phyloP scores from a whole-genome alignment of 257 asterid species.

The Petunia secreta region DNA sequence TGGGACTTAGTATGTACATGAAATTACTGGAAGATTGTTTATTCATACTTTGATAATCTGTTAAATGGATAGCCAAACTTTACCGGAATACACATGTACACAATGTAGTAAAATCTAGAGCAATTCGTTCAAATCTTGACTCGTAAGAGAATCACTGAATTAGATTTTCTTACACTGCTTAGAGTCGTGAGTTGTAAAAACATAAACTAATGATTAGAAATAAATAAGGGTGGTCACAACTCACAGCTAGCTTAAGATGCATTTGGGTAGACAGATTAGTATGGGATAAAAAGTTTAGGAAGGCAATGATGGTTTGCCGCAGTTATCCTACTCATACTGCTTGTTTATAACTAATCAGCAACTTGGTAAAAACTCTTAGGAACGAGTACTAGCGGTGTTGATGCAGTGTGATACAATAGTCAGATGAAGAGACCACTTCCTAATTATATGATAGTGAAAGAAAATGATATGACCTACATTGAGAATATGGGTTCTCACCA shows the following conservation, averaged over 20 bases:
- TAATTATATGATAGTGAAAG: not conserved
- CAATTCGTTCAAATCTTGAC: constrained; percentile 1
- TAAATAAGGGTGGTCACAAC: not conserved
- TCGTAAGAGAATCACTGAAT: not conserved
- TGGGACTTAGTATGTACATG: constrained; percentile 4
- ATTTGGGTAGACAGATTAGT: not conserved
- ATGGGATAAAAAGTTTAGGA: not conserved
- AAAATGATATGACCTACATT: not conserved
- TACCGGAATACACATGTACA: not conserved
- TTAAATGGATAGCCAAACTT: not conserved
- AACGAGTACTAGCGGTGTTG: not conserved
- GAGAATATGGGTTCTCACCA: not conserved
- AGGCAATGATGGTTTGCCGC: not conserved
- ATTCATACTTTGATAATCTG: not conserved
- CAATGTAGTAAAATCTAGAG: not conserved
- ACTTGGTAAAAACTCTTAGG: not conserved
- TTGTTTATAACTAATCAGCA: not conserved
- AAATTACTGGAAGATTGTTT: not conserved
- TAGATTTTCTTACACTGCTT: not conserved
- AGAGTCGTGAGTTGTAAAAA: not conserved
- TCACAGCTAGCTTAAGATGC: constrained; percentile 4
- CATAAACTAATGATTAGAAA: not conserved
- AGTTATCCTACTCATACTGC: not conserved
- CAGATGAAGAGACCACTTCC: not conserved
- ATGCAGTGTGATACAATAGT: not conserved